These are phyloP conservation scores for Craterostigma plantagineum DNA, from an alignment of 257 asterid genomes.

Conservation along the genomic window DNA sequence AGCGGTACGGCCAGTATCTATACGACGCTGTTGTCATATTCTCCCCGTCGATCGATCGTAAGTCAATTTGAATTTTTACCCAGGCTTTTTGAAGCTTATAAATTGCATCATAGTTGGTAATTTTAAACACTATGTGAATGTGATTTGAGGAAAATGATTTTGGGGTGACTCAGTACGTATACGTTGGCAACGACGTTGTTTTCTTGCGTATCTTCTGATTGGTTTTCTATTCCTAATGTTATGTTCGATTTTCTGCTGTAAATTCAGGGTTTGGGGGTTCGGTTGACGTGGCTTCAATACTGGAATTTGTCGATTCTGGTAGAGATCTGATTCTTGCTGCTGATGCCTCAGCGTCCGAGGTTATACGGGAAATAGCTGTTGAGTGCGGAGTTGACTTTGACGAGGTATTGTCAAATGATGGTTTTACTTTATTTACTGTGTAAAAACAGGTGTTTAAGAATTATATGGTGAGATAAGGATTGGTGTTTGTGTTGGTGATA, in stretches of 20 bases:
- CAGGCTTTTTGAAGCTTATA: too few species aligned
- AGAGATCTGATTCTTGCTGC: constrained; percentile 68
- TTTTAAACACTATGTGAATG: too few species aligned
- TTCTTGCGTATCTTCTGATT: too few species aligned
- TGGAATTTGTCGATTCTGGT: constrained; percentile 70
- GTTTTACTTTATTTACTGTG: neutral
- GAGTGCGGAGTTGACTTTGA: constrained; percentile 86
- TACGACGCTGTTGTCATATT: constrained; percentile 52
- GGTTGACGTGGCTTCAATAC: constrained; percentile 31
- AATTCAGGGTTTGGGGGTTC: constrained; percentile 66
- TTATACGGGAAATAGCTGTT: constrained; percentile 53
- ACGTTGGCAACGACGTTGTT: too few species aligned
- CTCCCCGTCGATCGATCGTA: constrained; percentile 51
- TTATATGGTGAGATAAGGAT: neutral
- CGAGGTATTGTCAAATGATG: constrained; percentile 27
- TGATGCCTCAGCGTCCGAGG: constrained; percentile 57
- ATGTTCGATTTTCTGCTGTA: constrained; percentile 1
- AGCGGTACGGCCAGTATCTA: constrained; percentile 55
- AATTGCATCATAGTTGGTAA: too few species aligned
- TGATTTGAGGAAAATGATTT: too few species aligned
- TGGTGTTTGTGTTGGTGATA: constrained; percentile 8
- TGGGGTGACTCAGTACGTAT: too few species aligned
- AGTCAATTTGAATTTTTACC: constrained; percentile 7
- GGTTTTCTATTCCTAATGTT: too few species aligned
- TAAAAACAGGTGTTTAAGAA: neutral